Evolutionary conservation across 1,284 basidiomycete genomes (phyloP), one percentile per base, ranked within the genome.

Genomic region (Leccinum colubrinum): DNA sequence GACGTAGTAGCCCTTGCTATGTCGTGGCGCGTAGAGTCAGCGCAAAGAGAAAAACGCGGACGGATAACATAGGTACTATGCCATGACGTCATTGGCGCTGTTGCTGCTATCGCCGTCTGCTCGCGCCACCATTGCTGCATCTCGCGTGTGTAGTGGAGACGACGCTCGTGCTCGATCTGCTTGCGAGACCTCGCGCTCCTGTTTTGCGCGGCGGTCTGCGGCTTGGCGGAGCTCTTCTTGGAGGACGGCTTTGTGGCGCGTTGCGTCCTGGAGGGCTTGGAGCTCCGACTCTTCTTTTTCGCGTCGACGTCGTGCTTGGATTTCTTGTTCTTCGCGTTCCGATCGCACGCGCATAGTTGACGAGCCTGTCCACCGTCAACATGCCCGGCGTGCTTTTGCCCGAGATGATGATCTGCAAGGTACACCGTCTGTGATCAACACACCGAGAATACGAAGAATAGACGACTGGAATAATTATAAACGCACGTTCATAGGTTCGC

Each of bases 401-500:
- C 2, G 84, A 86, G 56, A 86, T 77, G 62, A 86, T 83, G 33
- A 86, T 80, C 84, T 86, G 58, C 22, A 2, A 35, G 33, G 11
- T 35, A 35, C 33, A 5, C 33, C 33, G 1, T 15, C 25, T 11
- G 43, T 4, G 12, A 30, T 60, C 30, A 27, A 43, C 48, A 37
- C 20, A 7, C 20, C 17, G 14, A 48, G 46, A 22, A 22, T 4
- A 64, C 50, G 4, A 37, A 15, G 17, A 52, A 35, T 7, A 8
- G 7, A 64, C 6, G 46, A 22, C 8, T 7, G 12, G 20, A 39
- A 55, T 15, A 11, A 27, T 25, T 14, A n/a, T 22, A n/a, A 39
- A 67, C 77, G 39, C 61, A 86, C 85, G 67, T 88, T 87, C 62
- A 88, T 68, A 15, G 86, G 87, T 67, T 87, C 87, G 4, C 86